Evolutionary conservation across 768 basidiomycete species (phyloP).

Genomic region (Leccinum uliginosum): DNA sequence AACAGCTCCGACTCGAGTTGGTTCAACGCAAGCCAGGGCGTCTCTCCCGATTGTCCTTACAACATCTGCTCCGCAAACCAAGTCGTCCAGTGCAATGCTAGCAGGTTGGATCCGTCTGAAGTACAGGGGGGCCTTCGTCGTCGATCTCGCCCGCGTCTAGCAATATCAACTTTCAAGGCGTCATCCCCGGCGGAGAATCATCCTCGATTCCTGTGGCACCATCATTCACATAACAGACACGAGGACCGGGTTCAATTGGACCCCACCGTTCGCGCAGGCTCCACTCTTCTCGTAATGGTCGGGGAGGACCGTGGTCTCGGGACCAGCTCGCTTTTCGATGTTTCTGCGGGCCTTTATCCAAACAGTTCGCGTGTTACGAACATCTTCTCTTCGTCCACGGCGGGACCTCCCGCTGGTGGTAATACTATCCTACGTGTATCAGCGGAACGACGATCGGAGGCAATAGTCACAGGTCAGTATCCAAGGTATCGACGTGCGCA

Average conservation of each 20-base stretch:
- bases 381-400: slow-evolving; percentile 70
- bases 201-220: slow-evolving; percentile 21
- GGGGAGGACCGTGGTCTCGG: slow-evolving; percentile 49
- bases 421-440: slow-evolving; percentile 57
- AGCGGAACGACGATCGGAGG: slow-evolving; percentile 25
- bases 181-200: slow-evolving; percentile 64
- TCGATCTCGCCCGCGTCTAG: slow-evolving; percentile 29
- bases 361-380: slow-evolving; percentile 38
- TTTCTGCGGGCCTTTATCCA: slow-evolving; percentile 47
- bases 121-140: slow-evolving; percentile 42
- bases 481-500: background rate
- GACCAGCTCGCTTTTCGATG: slow-evolving; percentile 38
- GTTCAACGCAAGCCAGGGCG: slow-evolving; percentile 46
- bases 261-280: slow-evolving; percentile 57
- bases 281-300: slow-evolving; percentile 60
- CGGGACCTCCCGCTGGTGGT: slow-evolving; percentile 74
- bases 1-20: slow-evolving; percentile 52
- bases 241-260: slow-evolving; percentile 70
- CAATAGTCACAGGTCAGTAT: slow-evolving; percentile 23
- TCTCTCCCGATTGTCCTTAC: slow-evolving; percentile 54
- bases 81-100: slow-evolving; percentile 59
- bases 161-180: slow-evolving; percentile 55
- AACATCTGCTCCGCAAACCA: slow-evolving; percentile 59
- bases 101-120: slow-evolving; percentile 49
- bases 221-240: slow-evolving; percentile 40